Base-by-base conservation (phyloP, 768 basidiomycete species). In the Hysterangium stoloniferum region DNA sequence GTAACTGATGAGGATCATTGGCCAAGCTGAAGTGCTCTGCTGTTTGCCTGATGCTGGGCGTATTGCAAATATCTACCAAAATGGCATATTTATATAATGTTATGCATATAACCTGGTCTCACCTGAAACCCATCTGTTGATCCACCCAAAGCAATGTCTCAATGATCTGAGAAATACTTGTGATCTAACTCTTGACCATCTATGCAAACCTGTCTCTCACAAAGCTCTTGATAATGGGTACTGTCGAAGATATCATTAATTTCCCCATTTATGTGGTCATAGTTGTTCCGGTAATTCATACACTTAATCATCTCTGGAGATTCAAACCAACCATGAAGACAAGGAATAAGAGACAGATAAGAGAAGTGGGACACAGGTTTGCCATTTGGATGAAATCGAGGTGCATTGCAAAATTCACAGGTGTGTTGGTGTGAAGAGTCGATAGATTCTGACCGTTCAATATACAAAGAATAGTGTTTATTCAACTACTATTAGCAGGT, bases 91-190 rank as follows among this genome's bases (percentile, higher is more conserved):
- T 41, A 11, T 41, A 20, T 20, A 41, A 20, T 20, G 22, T 12
- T 41, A 41, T 20, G 22, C 9, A 8, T 8, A 20, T 20, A 9
- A 20, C 12, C 20, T 8, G 9, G 12, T 8, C 20, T 11, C 9
- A 47, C 29, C 33, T 47, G 28, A 56, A 74, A 74, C 0, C 76
- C 69, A 59, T 79, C 74, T 0, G 65, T 65, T 3, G 67, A 68
- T 1, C 76, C 48, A 0, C 64, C 68, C 6, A 78, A 61, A 0
- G 74, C 72, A 19, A 78, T 59, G 45, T 78, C 74, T 5, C 59
- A 60, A 1, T 33, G 35, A 19, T 67, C 64, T 0, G 60, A 59
- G 48, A 79, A 78, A 56, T 62, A 70, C 1, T 46, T 54, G 52
- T 69, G 58, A 0, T 33, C 29, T 0, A 58, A 54, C 6, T 37